Evolutionary conservation across 2,329 filamentous ascomycete genomes (phyloP), one percentile per base, ranked within the genome.

Genomic region (Talaromyces verruculosus): DNA sequence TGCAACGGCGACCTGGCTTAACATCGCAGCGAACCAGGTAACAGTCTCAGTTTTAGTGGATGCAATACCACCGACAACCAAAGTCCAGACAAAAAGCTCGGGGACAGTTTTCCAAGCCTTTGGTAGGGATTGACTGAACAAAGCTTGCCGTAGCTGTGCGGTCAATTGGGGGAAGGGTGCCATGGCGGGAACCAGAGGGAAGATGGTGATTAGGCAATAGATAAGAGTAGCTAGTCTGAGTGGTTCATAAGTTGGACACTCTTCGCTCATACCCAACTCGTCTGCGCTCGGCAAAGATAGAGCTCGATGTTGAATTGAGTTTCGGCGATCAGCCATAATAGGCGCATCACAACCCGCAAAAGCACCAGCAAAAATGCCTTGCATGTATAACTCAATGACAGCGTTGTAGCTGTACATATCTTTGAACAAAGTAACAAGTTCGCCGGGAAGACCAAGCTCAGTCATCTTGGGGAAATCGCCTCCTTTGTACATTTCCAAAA

Each of bases 231-330:
- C 71, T 1, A 72, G 63, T 13, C 71, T 69, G n/a, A 68, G 61
- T 13, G 71, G 67, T 19, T 71, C 65, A 63, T 69, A 69, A 7
- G 69, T 61, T 1, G 69, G 68, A 28, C 67, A 64, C 4, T 57
- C 53, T 10, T 67, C 64, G 10, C 57, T 25, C 7, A 51, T 39
- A 15, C 58, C 10, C 7, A 58, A 45, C 19, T 64, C 37, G 11
- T 68, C 66, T 6, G 60, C 61, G 7, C 68, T 64, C n/a, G 66
- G 67, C 11, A 73, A 53, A 15, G 66, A 68, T 65, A 73, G 66
- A 10, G 71, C 69, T n/a, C 66, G 64, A 59, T 73, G 71, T 63
- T 73, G 71, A 22, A 72, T 69, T 13, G 68, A 72, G 51, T 72
- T 73, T 15, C 71, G 66, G 41, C 71, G 67, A 61, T 73, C 70